These are phyloP conservation scores for Lichtheimia ornata DNA, from an alignment of 371 early-diverging fungal genomes.

Conservation along the genomic window DNA sequence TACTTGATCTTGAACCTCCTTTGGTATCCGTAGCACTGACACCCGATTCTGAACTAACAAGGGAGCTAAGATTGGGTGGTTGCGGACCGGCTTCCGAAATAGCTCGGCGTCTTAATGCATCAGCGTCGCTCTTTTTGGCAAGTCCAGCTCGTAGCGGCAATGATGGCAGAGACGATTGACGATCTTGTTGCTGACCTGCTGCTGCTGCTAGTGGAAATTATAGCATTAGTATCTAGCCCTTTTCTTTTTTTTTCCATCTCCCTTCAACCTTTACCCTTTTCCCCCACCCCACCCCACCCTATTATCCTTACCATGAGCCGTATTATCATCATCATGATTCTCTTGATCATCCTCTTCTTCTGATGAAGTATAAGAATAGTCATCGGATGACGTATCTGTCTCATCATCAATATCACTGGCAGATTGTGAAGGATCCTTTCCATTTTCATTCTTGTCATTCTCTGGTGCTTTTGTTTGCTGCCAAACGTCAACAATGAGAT, in stretches of 20 bases:
- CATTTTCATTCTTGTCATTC: constrained; percentile 8
- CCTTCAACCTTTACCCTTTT: too few species aligned
- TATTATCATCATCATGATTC: neutral
- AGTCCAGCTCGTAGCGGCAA: constrained; percentile 17
- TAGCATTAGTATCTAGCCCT: neutral
- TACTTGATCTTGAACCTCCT: neutral
- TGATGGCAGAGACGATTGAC: constrained; percentile 23
- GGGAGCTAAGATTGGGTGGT: constrained; percentile 18
- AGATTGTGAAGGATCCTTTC: neutral
- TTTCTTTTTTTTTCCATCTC: too few species aligned
- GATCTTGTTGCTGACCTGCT: constrained; percentile 6
- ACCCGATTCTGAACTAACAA: constrained; percentile 1
- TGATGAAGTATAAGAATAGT: constrained; percentile 6
- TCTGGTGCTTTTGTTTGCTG: constrained; percentile 25
- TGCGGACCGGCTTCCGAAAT: constrained; percentile 31
- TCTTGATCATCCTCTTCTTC: neutral
- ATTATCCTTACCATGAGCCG: neutral
- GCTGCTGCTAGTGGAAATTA: too few species aligned
- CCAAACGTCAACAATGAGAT: constrained; percentile 75
- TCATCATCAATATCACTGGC: constrained; percentile 6
- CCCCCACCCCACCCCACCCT: neutral
- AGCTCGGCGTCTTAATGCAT: constrained; percentile 22
- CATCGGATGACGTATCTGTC: neutral
- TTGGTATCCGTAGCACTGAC: constrained; percentile 1
- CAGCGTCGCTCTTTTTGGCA: constrained; percentile 8